A percentile compares a stretch with the other conserved stretches of the same genome.
These are phyloP conservation scores for Trichosporon ovoides DNA, from an alignment of 1,284 basidiomycete genomes.

Conservation along the genomic window DNA sequence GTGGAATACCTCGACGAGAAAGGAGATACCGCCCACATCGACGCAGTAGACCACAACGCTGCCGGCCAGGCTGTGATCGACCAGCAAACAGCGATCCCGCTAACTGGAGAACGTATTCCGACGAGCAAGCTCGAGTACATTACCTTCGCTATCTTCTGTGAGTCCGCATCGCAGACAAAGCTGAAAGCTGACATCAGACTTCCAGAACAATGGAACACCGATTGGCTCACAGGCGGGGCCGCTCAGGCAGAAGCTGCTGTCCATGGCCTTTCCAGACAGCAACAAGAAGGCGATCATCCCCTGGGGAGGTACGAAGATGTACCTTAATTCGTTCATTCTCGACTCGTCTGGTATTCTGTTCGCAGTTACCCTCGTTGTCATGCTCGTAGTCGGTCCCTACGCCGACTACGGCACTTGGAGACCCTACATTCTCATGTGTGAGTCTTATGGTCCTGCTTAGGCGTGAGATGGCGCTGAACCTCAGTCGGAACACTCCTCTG, in stretches of 20 bases:
- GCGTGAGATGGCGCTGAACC: neutral
- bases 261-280: slow-evolving; percentile 1
- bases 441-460: neutral
- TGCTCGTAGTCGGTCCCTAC: slow-evolving; percentile 18
- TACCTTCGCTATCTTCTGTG: slow-evolving; percentile 14
- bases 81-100: slow-evolving; percentile 13
- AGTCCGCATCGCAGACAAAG: neutral
- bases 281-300: slow-evolving; percentile 9
- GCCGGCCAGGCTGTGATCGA: slow-evolving; percentile 17
- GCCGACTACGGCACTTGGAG: slow-evolving; percentile 25
- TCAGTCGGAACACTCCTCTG: neutral
- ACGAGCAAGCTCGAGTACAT: slow-evolving; percentile 18
- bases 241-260: slow-evolving; percentile 6
- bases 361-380: slow-evolving; percentile 17
- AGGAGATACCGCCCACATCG: too few species aligned
- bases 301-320: slow-evolving; percentile 8
- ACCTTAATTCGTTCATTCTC: slow-evolving; percentile 21
- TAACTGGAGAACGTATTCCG: slow-evolving; percentile 14
- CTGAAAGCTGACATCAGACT: neutral
- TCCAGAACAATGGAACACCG: slow-evolving; percentile 9
- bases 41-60: neutral
- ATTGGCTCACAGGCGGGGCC: slow-evolving; percentile 6
- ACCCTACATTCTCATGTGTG: slow-evolving; percentile 20
- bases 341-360: slow-evolving; percentile 23
- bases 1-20: too few species aligned